Conservation (phyloP, 139 green algal genomes). For the Pleodorina starrii region DNA sequence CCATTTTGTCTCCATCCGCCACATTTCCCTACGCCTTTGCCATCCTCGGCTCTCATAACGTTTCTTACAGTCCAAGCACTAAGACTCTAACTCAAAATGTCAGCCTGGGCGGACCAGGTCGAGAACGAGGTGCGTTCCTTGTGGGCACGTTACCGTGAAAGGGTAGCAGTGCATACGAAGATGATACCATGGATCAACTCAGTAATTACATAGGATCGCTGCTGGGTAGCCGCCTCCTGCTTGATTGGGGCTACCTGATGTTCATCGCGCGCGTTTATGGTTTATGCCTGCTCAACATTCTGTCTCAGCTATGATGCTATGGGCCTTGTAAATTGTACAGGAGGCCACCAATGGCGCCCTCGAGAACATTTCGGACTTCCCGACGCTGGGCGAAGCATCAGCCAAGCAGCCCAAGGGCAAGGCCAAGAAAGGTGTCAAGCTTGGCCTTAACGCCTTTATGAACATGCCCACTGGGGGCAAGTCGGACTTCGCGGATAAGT, state of each 20-base stretch:
- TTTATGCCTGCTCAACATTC: not conserved
- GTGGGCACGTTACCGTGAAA: too few relatives aligned
- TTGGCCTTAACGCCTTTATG: conserved; percentile 82
- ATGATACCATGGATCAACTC: too few relatives aligned
- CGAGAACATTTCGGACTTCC: conserved; percentile 75
- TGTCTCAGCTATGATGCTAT: not conserved
- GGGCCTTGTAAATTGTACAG: conserved; percentile 1
- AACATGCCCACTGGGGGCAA: not conserved
- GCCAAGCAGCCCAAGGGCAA: conserved; percentile 71
- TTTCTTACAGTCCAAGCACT: not conserved
- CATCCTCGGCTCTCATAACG: too few relatives aligned
- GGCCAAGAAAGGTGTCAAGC: conserved; percentile 72
- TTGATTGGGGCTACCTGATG: not conserved
- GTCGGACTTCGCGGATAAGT: conserved; percentile 19
- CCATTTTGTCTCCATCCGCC: too few relatives aligned
- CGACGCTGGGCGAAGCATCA: conserved; percentile 69
- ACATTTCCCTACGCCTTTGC: too few relatives aligned
- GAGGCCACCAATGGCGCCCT: conserved; percentile 28
- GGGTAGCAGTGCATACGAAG: too few relatives aligned
- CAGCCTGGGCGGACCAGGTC: conserved; percentile 71
- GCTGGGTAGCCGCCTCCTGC: conserved; percentile 1
- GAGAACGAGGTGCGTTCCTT: conserved; percentile 60
- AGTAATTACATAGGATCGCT: not conserved
- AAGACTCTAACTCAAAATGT: conserved; percentile 1
- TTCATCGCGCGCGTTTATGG: not conserved